Conservation (phyloP, 169 alveolate genomes). For the Plasmodium adleri region DNA sequence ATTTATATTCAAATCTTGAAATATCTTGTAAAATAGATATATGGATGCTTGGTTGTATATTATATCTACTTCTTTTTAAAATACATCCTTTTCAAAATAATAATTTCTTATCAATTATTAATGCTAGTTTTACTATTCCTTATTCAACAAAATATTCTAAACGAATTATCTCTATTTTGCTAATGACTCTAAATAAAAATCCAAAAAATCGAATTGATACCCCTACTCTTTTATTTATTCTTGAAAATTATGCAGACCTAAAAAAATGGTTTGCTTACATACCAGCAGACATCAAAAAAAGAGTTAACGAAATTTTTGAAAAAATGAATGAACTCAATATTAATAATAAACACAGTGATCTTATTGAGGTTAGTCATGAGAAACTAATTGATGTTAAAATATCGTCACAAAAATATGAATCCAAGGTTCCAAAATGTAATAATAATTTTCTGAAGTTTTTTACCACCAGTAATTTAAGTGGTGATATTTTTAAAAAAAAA, state of each 20-base stretch:
- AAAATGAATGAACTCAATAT: constrained; percentile 62
- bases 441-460: constrained; percentile 6
- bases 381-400: constrained; percentile 43
- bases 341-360: constrained; percentile 36
- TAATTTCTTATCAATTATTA: constrained; percentile 76
- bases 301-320: constrained; percentile 54
- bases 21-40: constrained; percentile 89
- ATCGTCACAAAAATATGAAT: constrained; percentile 7
- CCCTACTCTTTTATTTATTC: constrained; percentile 60
- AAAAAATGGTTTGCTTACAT: constrained; percentile 56
- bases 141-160: constrained; percentile 34
- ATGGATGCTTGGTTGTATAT: constrained; percentile 94
- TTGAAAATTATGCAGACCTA: constrained; percentile 68
- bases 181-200: constrained; percentile 51
- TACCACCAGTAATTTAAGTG: background rate
- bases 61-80: constrained; percentile 81
- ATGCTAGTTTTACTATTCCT: constrained; percentile 74
- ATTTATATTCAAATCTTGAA: constrained; percentile 81
- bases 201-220: constrained; percentile 61
- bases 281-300: constrained; percentile 39
- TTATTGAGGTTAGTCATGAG: constrained; percentile 54
- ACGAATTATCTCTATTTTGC: constrained; percentile 51
- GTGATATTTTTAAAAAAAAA: constrained; percentile 6
- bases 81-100: constrained; percentile 82
- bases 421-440: background rate